A percentile compares a stretch with the other conserved stretches of the same genome.
Evolutionary conservation across 2,329 filamentous ascomycete species (phyloP).

Genomic region (Aspergillus sp.): DNA sequence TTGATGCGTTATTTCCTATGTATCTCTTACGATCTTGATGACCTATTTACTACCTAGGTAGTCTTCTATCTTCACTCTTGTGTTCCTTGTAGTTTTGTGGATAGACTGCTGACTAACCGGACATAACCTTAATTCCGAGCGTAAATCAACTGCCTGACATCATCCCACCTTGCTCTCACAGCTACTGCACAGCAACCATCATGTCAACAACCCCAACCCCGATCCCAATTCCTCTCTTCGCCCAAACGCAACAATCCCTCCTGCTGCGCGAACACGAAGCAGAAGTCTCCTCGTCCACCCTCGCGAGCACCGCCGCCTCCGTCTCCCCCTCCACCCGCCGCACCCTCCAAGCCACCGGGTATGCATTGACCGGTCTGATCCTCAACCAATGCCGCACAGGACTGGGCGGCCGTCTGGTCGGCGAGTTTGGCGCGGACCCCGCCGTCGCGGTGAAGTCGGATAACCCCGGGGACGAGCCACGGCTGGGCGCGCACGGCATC

Average conservation of each 20-base stretch:
- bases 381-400: constrained; percentile 79
- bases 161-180: background rate
- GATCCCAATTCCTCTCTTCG: constrained; percentile 41
- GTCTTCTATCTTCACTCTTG: too few relatives aligned
- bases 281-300: constrained; percentile 43
- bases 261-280: constrained; percentile 45
- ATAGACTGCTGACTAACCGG: too few relatives aligned
- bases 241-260: constrained; percentile 42
- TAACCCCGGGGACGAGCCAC: constrained; percentile 33
- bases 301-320: constrained; percentile 39
- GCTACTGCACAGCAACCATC: background rate
- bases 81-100: too few relatives aligned
- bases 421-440: constrained; percentile 74
- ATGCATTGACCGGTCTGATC: constrained; percentile 53
- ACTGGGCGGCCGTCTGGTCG: constrained; percentile 82
- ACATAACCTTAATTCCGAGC: too few relatives aligned
- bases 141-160: background rate
- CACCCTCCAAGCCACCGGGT: constrained; percentile 42
- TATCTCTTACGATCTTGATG: too few relatives aligned
- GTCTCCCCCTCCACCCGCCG: constrained; percentile 44
- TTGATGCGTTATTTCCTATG: too few relatives aligned
- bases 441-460: constrained; percentile 54
- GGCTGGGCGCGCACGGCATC: constrained; percentile 47
- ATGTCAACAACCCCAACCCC: constrained; percentile 8
- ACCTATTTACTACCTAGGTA: too few relatives aligned